These are phyloP conservation scores for Apophysomyces trapeziformis DNA, from an alignment of 371 early-diverging fungal genomes.

Conservation along the genomic window DNA sequence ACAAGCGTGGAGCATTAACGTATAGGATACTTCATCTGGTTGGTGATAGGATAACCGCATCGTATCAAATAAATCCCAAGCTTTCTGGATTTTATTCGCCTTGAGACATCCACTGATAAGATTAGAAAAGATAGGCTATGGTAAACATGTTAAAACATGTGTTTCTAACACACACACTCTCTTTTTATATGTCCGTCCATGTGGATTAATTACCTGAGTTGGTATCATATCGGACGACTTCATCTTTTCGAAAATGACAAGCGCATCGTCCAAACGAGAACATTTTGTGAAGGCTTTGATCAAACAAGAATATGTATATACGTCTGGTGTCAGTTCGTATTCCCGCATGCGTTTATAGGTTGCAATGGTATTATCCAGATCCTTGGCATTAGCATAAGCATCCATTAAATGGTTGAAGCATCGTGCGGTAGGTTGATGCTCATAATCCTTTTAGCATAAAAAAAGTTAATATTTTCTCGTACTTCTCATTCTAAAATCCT, in stretches of 20 bases:
- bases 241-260: constrained; percentile 75
- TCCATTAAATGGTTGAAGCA: constrained; percentile 81
- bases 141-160: background rate
- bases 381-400: constrained; percentile 74
- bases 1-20: constrained; percentile 92
- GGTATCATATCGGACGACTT: constrained; percentile 55
- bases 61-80: constrained; percentile 91
- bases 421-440: constrained; percentile 65
- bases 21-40: constrained; percentile 81
- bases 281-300: constrained; percentile 72
- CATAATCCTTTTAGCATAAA: constrained; percentile 37
- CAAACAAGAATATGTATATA: constrained; percentile 70
- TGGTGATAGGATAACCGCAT: constrained; percentile 81
- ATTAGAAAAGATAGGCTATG: constrained; percentile 71
- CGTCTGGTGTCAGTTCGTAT: constrained; percentile 57
- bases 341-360: constrained; percentile 56
- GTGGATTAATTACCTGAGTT: constrained; percentile 33
- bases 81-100: constrained; percentile 67
- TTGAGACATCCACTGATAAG: constrained; percentile 86
- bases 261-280: constrained; percentile 70
- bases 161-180: background rate
- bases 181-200: too few relatives aligned
- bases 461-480: background rate
- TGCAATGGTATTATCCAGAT: constrained; percentile 62
- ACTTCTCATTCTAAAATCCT: background rate